phyloP scores from a whole-genome alignment of 805 yeast species.

The Candida maltosa region DNA sequence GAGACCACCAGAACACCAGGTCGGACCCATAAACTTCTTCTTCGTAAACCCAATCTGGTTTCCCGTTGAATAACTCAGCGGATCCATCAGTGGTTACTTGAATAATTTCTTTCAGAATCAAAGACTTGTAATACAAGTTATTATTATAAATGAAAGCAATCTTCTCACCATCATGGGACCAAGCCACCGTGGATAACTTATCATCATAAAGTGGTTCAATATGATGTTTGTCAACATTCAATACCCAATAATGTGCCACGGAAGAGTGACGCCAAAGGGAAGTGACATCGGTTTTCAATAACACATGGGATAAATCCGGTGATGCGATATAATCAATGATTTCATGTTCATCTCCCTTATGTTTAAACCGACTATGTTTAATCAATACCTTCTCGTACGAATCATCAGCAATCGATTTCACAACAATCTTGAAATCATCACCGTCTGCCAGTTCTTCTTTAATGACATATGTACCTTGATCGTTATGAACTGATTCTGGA shows the following conservation, averaged over 20 bases:
- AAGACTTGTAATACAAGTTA: constrained; percentile 49
- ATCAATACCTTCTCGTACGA: constrained; percentile 44
- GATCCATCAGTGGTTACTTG: constrained; percentile 54
- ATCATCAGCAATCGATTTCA: constrained; percentile 51
- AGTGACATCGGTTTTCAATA: constrained; percentile 58
- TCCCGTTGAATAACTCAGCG: constrained; percentile 55
- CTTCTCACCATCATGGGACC: constrained; percentile 59
- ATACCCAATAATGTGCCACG: constrained; percentile 57
- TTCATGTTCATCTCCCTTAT: constrained; percentile 34
- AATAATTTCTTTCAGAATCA: constrained; percentile 16
- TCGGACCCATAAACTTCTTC: constrained; percentile 69
- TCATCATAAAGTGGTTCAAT: constrained; percentile 19
- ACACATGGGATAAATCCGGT: constrained; percentile 58
- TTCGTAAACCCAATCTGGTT: constrained; percentile 82
- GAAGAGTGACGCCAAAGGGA: constrained; percentile 75
- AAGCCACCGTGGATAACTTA: constrained; percentile 50
- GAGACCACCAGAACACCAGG: constrained; percentile 70
- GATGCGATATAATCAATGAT: constrained; percentile 61
- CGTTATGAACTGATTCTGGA: constrained; percentile 47
- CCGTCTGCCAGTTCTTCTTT: constrained; percentile 22
- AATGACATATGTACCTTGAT: constrained; percentile 64
- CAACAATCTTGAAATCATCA: constrained; percentile 43
- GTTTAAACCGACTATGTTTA: constrained; percentile 45
- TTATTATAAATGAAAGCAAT: constrained; percentile 56
- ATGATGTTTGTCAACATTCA: constrained; percentile 42